A percentile compares a stretch with the other conserved stretches of the same genome.
Evolutionary conservation across 805 yeast species (phyloP).

Genomic region (Cyberlindnera misumaiensis): DNA sequence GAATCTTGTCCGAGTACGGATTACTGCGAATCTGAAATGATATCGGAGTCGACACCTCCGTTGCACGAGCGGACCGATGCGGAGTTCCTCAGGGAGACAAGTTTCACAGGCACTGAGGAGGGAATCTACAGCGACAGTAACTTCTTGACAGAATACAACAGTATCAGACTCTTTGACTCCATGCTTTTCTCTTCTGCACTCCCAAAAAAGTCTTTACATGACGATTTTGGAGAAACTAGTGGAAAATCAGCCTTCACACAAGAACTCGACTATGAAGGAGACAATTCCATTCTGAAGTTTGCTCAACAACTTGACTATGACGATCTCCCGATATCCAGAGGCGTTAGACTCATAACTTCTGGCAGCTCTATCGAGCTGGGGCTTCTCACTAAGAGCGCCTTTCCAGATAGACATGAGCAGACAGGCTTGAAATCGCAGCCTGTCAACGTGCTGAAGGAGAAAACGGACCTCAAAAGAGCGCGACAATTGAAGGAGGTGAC

Average conservation of each 20-base stretch:
- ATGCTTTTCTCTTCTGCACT: background rate
- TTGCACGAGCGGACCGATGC: no score
- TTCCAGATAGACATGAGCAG: background rate
- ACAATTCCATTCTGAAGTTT: background rate
- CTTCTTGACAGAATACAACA: background rate
- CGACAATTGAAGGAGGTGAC: slow-evolving; percentile 10
- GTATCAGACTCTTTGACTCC: background rate
- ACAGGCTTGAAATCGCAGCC: background rate
- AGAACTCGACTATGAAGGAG: background rate
- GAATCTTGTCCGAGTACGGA: background rate
- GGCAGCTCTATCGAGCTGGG: slow-evolving; percentile 11
- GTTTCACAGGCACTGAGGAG: background rate
- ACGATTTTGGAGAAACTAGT: background rate
- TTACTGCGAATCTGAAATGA: no score
- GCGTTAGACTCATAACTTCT: slow-evolving; percentile 12
- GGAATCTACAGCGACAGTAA: background rate
- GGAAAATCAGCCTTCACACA: no score
- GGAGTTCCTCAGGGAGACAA: background rate
- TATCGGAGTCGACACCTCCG: background rate
- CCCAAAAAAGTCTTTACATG: background rate
- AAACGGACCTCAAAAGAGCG: background rate
- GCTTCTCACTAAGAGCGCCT: background rate
- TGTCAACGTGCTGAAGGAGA: background rate
- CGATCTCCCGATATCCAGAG: slow-evolving; percentile 1
- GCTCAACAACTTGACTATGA: background rate